A percentile compares a stretch with the other conserved stretches of the same genome.
phyloP scores from a whole-genome alignment of 1,139 yeast species.

The Debaryomyces coudertii region DNA sequence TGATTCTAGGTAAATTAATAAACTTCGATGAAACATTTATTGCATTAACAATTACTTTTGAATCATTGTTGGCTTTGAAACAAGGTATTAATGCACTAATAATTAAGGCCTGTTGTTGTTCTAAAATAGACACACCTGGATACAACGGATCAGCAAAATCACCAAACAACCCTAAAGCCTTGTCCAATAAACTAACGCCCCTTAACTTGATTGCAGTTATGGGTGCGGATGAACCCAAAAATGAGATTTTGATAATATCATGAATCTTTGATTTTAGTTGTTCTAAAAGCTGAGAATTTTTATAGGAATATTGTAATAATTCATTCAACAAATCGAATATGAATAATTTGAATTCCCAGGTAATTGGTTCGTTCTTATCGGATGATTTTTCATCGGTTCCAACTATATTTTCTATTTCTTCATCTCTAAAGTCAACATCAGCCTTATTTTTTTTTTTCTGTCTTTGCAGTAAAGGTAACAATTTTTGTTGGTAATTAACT shows the following conservation, averaged over 20 bases:
- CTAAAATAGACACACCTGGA: constrained; percentile 71
- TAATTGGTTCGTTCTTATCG: constrained; percentile 61
- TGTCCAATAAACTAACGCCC: constrained; percentile 65
- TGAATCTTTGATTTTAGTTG: constrained; percentile 57
- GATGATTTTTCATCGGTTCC: constrained; percentile 29
- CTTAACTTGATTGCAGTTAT: constrained; percentile 60
- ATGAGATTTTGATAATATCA: constrained; percentile 80
- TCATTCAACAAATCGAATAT: constrained; percentile 62
- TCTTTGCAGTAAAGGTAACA: constrained; percentile 48
- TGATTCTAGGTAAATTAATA: constrained; percentile 52
- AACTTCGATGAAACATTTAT: constrained; percentile 80
- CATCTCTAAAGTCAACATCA: constrained; percentile 44
- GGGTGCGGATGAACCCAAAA: constrained; percentile 78
- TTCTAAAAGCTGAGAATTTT: constrained; percentile 42
- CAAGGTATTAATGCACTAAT: constrained; percentile 90
- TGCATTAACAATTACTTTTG: constrained; percentile 76
- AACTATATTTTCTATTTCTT: constrained; percentile 50
- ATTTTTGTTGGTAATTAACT: constrained; percentile 42
- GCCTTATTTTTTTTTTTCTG: constrained; percentile 42
- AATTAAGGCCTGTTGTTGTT: constrained; percentile 94
- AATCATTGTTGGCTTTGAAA: constrained; percentile 73
- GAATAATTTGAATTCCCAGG: constrained; percentile 69
- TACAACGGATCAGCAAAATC: constrained; percentile 73
- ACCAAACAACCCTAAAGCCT: constrained; percentile 49
- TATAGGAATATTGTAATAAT: constrained; percentile 47